Base-by-base conservation (phyloP, 2,329 filamentous ascomycete genomes). In the Fusarium decemcellulare region DNA sequence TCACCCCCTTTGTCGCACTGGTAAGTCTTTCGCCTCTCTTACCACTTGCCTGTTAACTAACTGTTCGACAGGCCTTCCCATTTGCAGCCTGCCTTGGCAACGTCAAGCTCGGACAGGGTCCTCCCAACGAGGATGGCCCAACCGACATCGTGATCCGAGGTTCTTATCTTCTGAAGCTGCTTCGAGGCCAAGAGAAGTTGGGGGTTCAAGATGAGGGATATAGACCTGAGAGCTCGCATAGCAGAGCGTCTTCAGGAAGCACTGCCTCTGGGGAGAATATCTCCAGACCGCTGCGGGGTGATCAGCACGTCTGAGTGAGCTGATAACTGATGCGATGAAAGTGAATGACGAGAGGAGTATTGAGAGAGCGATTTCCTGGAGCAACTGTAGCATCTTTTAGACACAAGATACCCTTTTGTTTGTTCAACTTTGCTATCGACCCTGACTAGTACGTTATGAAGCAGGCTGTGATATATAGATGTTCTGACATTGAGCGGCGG, bases 1-100 rank as follows among this genome's bases (percentile, higher is more conserved):
- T 92, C 39, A 78, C 87, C 12, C 90, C 90, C 0, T 85, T 92
- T 61, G 83, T 91, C 78, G 76, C 80, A 29, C 30, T 81, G 62
- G 82, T 81, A 69, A 67, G 79, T 72, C 15, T 2, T 34, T 2
- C 15, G 14, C 11, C 16, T 14, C 2, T 14, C 6, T 16, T 5
- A 10, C n/a, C 15, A 30, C 8, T 47, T 10, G 8, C 46, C 18
- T 5, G 15, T 32, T 8, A 29, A 15, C 63, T 74, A 48, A 74
- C 43, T 14, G 30, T 8, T 10, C 16, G 43, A n/a, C 12, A 78
- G 73, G 70, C 74, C 9, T 75, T 74, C 44, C 37, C 77, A 18
- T 71, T 69, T 16, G 65, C 75, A 14, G 63, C 71, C 18, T 75
- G 76, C 40, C 68, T 80, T 8, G 78, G 78, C 8, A 80, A 79